Conservation (phyloP, 2,329 filamentous ascomycete species). For the Cordyceps farinosa region DNA sequence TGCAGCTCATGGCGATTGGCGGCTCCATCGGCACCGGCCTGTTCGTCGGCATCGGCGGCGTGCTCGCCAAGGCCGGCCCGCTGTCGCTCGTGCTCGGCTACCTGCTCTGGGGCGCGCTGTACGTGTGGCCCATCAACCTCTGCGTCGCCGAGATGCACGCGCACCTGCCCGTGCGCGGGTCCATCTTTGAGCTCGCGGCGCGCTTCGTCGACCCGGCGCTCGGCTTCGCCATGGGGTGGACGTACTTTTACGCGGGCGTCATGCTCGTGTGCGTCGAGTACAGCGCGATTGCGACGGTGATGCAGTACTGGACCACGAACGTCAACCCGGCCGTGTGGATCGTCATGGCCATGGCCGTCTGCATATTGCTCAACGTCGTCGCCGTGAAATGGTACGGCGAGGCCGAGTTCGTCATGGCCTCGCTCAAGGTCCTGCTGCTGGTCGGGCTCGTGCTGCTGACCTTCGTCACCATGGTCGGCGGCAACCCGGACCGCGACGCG, state of each 20-base stretch:
- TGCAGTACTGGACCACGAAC: conserved; percentile 41
- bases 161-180: conserved; percentile 51
- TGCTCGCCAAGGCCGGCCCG: conserved; percentile 40
- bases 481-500: conserved; percentile 59
- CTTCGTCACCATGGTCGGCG: conserved; percentile 65
- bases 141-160: conserved; percentile 56
- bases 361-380: conserved; percentile 45
- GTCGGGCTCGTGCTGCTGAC: conserved; percentile 59
- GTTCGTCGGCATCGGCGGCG: conserved; percentile 43
- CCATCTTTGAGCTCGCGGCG: conserved; percentile 52
- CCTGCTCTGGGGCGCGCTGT: conserved; percentile 41
- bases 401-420: conserved; percentile 55
- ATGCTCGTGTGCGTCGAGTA: conserved; percentile 46
- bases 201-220: conserved; percentile 55
- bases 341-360: conserved; percentile 43
- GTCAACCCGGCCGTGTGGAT: conserved; percentile 48
- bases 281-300: conserved; percentile 42
- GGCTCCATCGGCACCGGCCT: conserved; percentile 46
- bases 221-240: conserved; percentile 53
- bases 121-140: conserved; percentile 43
- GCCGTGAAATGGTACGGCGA: conserved; percentile 44
- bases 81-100: conserved; percentile 44
- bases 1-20: conserved; percentile 48
- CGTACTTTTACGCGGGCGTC: conserved; percentile 46
- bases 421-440: conserved; percentile 43